Conservation (phyloP, 805 yeast genomes). For the Wickerhamiella siamensis region DNA sequence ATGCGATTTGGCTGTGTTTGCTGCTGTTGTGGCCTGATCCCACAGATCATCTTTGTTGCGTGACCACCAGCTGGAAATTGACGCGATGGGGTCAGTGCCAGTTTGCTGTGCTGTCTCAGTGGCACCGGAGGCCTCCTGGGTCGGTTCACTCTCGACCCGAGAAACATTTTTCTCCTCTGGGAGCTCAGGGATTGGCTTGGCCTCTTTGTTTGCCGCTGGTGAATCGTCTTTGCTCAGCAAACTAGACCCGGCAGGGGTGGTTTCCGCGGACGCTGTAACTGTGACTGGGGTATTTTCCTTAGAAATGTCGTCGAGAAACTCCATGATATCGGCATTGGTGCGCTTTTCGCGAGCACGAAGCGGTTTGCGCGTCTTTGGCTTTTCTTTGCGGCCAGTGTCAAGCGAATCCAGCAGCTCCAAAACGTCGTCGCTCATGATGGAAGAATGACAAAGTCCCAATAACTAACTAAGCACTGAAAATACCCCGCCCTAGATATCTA, state of each 20-base stretch:
- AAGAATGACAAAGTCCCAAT: not conserved
- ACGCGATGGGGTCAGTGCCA: constrained; percentile 21
- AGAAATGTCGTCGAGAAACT: constrained; percentile 28
- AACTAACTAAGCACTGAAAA: not conserved
- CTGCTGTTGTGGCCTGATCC: constrained; percentile 26
- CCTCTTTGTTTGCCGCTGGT: constrained; percentile 1
- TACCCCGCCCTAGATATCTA: not conserved
- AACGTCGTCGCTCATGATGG: constrained; percentile 24
- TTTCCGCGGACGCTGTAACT: not conserved
- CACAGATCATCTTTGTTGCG: constrained; percentile 27
- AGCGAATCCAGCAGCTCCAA: constrained; percentile 29
- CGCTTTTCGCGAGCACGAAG: constrained; percentile 14
- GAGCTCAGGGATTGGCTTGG: constrained; percentile 2
- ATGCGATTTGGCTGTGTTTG: constrained; percentile 10
- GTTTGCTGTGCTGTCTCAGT: not conserved
- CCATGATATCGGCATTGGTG: constrained; percentile 29
- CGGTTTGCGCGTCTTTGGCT: constrained; percentile 7
- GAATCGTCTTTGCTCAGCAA: not conserved
- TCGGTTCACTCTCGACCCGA: not conserved
- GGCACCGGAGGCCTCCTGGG: constrained; percentile 1
- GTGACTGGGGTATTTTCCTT: not conserved
- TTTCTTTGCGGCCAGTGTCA: constrained; percentile 19
- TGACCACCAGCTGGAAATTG: constrained; percentile 27
- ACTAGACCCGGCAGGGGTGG: not conserved
- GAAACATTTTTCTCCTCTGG: not conserved